Conservation (phyloP, 495 filamentous ascomycete genomes). For the Jackrogersella minutella region DNA sequence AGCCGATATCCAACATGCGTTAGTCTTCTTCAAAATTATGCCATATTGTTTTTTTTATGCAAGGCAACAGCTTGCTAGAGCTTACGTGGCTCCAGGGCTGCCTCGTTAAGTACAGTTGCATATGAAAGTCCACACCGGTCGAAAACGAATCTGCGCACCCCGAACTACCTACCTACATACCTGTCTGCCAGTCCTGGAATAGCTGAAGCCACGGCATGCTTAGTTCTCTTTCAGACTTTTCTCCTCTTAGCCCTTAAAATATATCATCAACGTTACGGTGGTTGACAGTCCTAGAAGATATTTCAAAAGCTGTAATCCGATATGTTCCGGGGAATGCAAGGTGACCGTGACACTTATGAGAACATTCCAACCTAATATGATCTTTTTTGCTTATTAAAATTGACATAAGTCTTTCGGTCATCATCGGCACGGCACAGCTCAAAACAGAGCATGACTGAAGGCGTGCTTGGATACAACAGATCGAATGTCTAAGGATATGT, state of each 20-base stretch:
- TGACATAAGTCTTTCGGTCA: background rate
- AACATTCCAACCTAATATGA: slow-evolving; percentile 9
- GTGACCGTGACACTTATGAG: slow-evolving; percentile 1
- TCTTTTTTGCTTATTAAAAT: background rate
- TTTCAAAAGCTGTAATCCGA: slow-evolving; percentile 2
- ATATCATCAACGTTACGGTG: background rate
- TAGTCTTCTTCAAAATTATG: background rate
- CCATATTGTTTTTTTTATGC: background rate
- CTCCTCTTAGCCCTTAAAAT: background rate
- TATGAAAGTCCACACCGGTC: slow-evolving; percentile 19
- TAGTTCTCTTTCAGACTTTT: background rate
- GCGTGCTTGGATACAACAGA: background rate
- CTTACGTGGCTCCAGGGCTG: slow-evolving; percentile 25
- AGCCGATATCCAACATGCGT: background rate
- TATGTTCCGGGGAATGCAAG: slow-evolving; percentile 15
- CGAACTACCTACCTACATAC: background rate
- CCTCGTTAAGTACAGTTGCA: slow-evolving; percentile 5
- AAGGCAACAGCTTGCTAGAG: background rate
- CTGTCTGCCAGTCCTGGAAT: background rate
- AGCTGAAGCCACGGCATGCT: background rate
- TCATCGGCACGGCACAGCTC: background rate
- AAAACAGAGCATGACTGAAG: background rate
- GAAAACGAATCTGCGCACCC: background rate
- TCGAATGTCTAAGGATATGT: background rate
- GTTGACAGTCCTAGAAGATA: background rate